Evolutionary conservation across 106 monocot genomes (phyloP).

Genomic region (Platanthera guangdongensis): DNA sequence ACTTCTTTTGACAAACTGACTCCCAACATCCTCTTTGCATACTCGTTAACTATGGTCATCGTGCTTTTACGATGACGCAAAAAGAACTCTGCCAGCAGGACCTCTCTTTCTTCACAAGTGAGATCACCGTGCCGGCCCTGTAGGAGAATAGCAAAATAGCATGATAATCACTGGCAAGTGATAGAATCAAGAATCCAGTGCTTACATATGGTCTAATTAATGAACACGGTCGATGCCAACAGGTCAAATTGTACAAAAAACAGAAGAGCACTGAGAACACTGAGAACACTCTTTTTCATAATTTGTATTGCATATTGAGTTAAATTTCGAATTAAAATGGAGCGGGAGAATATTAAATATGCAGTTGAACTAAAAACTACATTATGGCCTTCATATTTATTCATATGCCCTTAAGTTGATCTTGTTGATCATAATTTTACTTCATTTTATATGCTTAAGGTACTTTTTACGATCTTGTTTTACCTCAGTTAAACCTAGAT

Average conservation of each 20-base stretch:
- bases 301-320: not conserved
- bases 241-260: not conserved
- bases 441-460: not conserved
- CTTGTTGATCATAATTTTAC: not conserved
- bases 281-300: not conserved
- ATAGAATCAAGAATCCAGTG: no score
- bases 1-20: slow-evolving; percentile 12
- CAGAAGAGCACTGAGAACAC: not conserved
- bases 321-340: not conserved
- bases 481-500: no score
- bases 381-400: not conserved
- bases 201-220: not conserved
- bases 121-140: slow-evolving; percentile 85
- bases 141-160: not conserved
- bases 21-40: slow-evolving; percentile 45
- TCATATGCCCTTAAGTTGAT: not conserved
- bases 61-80: slow-evolving; percentile 70
- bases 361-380: not conserved
- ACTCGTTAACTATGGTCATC: slow-evolving; percentile 59
- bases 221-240: not conserved
- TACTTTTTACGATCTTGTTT: not conserved
- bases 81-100: slow-evolving; percentile 86
- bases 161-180: not conserved
- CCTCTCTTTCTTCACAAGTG: slow-evolving; percentile 50
- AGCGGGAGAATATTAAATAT: not conserved